These are phyloP conservation scores for Auricularia heimuer DNA, from an alignment of 768 basidiomycete genomes.

Conservation along the genomic window DNA sequence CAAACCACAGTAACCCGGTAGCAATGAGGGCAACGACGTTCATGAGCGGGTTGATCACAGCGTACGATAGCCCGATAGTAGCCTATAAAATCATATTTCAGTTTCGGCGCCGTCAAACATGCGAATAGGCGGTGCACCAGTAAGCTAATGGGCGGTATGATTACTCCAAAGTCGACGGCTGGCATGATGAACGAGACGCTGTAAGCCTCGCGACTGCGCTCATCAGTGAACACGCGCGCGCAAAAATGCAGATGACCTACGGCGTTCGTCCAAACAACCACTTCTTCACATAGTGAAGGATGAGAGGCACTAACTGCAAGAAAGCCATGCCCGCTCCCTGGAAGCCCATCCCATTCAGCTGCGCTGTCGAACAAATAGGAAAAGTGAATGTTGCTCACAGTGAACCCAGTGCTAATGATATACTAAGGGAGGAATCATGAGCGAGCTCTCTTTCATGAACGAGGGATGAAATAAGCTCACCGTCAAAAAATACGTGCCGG, in stretches of 20 bases:
- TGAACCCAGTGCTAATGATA: background rate
- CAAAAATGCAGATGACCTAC: background rate
- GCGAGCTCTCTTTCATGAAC: background rate
- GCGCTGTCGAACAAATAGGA: background rate
- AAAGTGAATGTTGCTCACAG: background rate
- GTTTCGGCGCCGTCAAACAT: background rate
- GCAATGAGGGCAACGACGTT: conserved; percentile 54
- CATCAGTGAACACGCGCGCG: background rate
- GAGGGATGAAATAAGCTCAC: conserved; percentile 20
- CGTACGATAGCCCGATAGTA: conserved; percentile 42
- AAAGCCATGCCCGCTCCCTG: conserved; percentile 43
- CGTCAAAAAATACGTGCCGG: conserved; percentile 54
- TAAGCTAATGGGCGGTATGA: conserved; percentile 41
- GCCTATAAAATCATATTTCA: background rate
- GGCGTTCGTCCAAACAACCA: conserved; percentile 62
- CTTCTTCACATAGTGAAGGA: conserved; percentile 51
- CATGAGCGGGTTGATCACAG: conserved; percentile 55
- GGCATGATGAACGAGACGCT: conserved; percentile 45
- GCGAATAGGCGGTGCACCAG: conserved; percentile 20
- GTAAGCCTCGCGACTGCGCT: conserved; percentile 44
- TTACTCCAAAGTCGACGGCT: conserved; percentile 39
- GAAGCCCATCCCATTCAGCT: conserved; percentile 11
- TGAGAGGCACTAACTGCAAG: conserved; percentile 42
- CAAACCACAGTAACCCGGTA: conserved; percentile 48
- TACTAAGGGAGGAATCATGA: background rate